phyloP scores from a whole-genome alignment of 495 filamentous ascomycete species.

The Penicillium paxilli region DNA sequence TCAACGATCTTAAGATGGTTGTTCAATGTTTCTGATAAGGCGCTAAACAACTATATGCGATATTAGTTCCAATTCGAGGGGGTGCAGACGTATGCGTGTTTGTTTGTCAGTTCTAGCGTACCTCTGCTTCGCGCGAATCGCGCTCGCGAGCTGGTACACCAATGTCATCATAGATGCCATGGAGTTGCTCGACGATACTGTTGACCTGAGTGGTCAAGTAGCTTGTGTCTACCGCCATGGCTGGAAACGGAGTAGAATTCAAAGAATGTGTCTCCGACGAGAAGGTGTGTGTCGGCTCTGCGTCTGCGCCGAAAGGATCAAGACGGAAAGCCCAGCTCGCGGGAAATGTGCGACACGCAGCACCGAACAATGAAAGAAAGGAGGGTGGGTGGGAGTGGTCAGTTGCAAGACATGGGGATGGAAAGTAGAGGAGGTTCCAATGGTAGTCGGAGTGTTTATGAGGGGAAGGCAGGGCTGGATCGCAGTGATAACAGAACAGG shows the following conservation, averaged over 20 bases:
- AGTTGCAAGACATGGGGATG: conserved; percentile 23
- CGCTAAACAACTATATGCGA: conserved; percentile 69
- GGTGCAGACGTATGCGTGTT: not conserved
- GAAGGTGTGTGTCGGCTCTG: conserved; percentile 13
- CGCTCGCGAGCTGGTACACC: conserved; percentile 88
- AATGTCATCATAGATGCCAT: conserved; percentile 95
- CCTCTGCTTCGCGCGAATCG: conserved; percentile 82
- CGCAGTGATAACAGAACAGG: conserved; percentile 31
- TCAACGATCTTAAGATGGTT: conserved; percentile 79
- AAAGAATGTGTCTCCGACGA: conserved; percentile 19
- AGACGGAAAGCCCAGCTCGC: conserved; percentile 20
- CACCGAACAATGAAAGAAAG: conserved; percentile 18
- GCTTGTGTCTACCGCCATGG: conserved; percentile 85
- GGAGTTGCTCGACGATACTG: conserved; percentile 84
- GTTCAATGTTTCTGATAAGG: conserved; percentile 82
- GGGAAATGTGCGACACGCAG: conserved; percentile 19
- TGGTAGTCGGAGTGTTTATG: conserved; percentile 33
- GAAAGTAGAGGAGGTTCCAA: conserved; percentile 7
- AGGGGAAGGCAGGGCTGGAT: conserved; percentile 24
- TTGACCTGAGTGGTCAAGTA: conserved; percentile 92
- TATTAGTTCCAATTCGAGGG: conserved; percentile 11
- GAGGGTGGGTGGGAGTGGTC: conserved; percentile 20
- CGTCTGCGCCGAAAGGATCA: conserved; percentile 22
- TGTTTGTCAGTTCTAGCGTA: conserved; percentile 42
- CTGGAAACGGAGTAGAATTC: conserved; percentile 9